Conservation (phyloP, 768 basidiomycete species). For the Tubosaeta sp. region DNA sequence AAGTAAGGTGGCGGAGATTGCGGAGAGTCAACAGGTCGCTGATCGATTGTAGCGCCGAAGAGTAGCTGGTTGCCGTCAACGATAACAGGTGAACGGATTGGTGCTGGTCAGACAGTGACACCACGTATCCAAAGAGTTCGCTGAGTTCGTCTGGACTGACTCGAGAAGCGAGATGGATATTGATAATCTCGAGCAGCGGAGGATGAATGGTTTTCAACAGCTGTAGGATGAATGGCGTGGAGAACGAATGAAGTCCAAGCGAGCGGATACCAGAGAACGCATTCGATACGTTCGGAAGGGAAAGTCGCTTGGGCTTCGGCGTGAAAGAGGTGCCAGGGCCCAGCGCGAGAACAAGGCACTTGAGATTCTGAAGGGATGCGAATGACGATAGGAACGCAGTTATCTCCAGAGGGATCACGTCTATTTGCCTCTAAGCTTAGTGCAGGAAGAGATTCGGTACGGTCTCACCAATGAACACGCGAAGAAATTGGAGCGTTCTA, state of each 20-base stretch:
- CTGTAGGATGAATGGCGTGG: neutral
- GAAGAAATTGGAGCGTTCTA: constrained; percentile 8
- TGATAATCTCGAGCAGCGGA: neutral
- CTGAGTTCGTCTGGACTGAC: neutral
- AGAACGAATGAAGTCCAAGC: neutral
- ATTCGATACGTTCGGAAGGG: neutral
- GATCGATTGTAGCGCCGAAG: neutral
- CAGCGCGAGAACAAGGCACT: constrained; percentile 15
- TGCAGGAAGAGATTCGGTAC: neutral
- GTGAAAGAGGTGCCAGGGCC: constrained; percentile 1
- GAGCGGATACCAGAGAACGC: neutral
- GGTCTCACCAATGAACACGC: constrained; percentile 16
- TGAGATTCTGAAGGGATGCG: constrained; percentile 13
- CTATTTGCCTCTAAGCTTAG: neutral
- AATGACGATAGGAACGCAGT: constrained; percentile 11
- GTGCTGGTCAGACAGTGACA: neutral
- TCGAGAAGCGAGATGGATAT: neutral
- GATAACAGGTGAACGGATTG: neutral
- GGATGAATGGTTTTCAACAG: neutral
- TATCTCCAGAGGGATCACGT: constrained; percentile 14
- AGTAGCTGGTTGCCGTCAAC: neutral
- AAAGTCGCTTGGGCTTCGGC: neutral
- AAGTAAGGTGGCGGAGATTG: neutral
- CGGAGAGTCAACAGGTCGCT: neutral
- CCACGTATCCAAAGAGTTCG: neutral